Evolutionary conservation across 306 rosid species (phyloP).

Genomic region (Medicago truncatula): MtrunA17r5.0-ANR NC_053042.1:51980001-51980500

Average conservation of each 20-base stretch:
- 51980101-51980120: conserved; percentile 12
- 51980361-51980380: conserved; percentile 56
- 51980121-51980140: conserved; percentile 26
- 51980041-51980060: conserved; percentile 2
- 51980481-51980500: conserved; percentile 41
- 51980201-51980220: conserved; percentile 68
- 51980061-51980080: conserved; percentile 13
- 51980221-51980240: conserved; percentile 80
- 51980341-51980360: conserved; percentile 46
- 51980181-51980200: conserved; percentile 41
- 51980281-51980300: conserved; percentile 51
- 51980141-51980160: conserved; percentile 23
- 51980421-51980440: conserved; percentile 48
- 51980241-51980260: conserved; percentile 49
- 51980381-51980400: conserved; percentile 70
- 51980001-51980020: conserved; percentile 10
- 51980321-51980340: conserved; percentile 72
- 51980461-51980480: conserved; percentile 28
- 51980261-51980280: conserved; percentile 73
- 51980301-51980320: conserved; percentile 51
- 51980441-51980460: neutral
- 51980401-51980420: conserved; percentile 63
- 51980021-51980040: neutral
- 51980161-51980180: conserved; percentile 26
- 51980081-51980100: conserved; percentile 5